Evolutionary conservation across 2,329 filamentous ascomycete species (phyloP), one percentile per base, ranked within the genome.

Genomic region (Aphanocladium album): DNA sequence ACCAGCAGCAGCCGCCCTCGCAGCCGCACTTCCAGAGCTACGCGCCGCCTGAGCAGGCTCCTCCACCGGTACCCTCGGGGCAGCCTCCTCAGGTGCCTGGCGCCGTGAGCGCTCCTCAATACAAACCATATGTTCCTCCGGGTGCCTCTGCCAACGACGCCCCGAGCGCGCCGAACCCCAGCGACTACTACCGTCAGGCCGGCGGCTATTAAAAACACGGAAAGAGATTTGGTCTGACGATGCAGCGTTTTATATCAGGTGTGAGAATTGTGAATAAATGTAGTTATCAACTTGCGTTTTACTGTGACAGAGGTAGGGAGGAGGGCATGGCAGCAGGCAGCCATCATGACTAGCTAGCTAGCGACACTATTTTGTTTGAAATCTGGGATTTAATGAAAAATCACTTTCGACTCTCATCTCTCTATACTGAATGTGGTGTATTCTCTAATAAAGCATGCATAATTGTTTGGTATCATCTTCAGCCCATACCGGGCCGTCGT

Each of bases 101-200:
- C 54, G 64, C 63, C 39, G 64, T 63, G 37, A 75, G 77, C 66
- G 41, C 30, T 17, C 76, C 76, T 43, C 83, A 85, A 69, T 88
- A 87, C 66, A 86, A 83, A 69, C 80, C 85, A 0, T 88, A 88
- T 62, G 78, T 81, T 2, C 83, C 83, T 3, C 80, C 77, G 1
- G 70, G 74, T 6, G 56, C 46, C 1, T 67, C 61, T 62, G 59
- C 64, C 62, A 43, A 68, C 33, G 72, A 74, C 37, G 78, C 74
- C 11, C 78, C 79, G 2, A 82, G 78, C 62, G 81, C 79, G 5
- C 81, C 82, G 4, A 78, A 76, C 54, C 81, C 82, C 5, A 78
- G 77, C 53, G 83, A 85, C 68, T 86, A 83, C 67, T 86, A 86
- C 67, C 75, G 82, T 53, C 78, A 80, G 65, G 69, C 69, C 2